Evolutionary conservation across 2,329 filamentous ascomycete species (phyloP), one percentile per base, ranked within the genome.

Genomic region (Alternaria sp.): DNA sequence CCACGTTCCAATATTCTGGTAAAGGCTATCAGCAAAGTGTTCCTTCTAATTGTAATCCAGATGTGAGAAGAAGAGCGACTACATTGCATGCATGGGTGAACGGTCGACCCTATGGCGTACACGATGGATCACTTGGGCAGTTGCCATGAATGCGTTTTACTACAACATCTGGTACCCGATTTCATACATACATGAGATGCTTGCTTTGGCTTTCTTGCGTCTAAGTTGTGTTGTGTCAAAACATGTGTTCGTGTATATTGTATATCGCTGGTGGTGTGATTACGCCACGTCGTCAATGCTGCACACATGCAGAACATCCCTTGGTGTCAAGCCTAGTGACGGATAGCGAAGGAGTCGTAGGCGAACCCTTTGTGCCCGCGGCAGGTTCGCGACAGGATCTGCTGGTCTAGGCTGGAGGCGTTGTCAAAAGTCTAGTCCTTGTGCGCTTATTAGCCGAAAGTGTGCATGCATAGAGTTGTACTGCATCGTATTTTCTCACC

Each of bases 351-450:
- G 58, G 54, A 60, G 18, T 36, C 41, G 25, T 25, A 57, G 30
- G 34, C 41, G 41, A 54, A 20, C 16, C 18, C 27, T 45, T 32
- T 60, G 45, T 16, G 46, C 44, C 2, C 16, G 12, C 14, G 28
- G 30, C 25, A 16, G 34, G 40, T 44, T 54, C 36, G 36, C 20
- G 48, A 45, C 40, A 49, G n/a, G 46, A 45, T 43, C 41, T 45
- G 27, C 41, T 45, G 54, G 45, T 60, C 54, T 53, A 53, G 58
- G 34, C 54, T 41, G 43, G 54, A 57, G 58, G 54, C 43, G 44
- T 43, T 7, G 53, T 30, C 11, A 20, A 30, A 28, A 56, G 12
- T 27, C 14, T 50, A 18, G 11, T 25, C 40, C 12, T 25, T 25
- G 40, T 9, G 40, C 20, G 12, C 40, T 43, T 16, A 20, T 25